phyloP scores from a whole-genome alignment of 1,284 basidiomycete genomes.

The Ceratobasidium sp. region DNA sequence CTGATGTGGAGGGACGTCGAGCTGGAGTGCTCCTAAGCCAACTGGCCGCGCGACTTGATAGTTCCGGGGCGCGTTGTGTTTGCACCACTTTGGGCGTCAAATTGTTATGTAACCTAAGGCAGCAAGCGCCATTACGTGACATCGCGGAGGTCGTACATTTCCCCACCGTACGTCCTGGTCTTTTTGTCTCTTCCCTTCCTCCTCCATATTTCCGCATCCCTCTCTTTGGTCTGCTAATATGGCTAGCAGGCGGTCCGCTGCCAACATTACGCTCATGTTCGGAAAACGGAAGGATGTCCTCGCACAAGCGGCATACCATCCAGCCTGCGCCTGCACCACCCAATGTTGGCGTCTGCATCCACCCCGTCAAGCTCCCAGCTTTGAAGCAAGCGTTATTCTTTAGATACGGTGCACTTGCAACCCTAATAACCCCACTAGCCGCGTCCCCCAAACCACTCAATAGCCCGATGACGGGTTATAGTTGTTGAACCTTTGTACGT shows the following conservation, averaged over 20 bases:
- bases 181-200: background rate
- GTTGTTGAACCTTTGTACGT: slow-evolving; percentile 90
- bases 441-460: no score
- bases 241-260: background rate
- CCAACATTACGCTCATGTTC: slow-evolving; percentile 64
- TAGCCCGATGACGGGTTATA: slow-evolving; percentile 97
- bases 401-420: no score
- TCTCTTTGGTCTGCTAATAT: background rate
- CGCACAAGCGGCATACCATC: no score
- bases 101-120: background rate
- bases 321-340: no score
- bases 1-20: no score
- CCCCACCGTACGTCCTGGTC: background rate
- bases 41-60: no score
- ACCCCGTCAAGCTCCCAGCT: no score
- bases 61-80: background rate
- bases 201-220: background rate
- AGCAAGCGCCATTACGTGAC: slow-evolving; percentile 15
- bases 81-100: background rate
- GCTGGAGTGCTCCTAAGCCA: no score
- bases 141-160: background rate
- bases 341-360: no score
- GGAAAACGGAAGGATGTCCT: slow-evolving; percentile 55
- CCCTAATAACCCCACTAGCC: no score
- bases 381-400: no score